These are phyloP conservation scores for Cutaneotrichosporon sp. DNA, from an alignment of 1,284 basidiomycete genomes.

Conservation along the genomic window DNA sequence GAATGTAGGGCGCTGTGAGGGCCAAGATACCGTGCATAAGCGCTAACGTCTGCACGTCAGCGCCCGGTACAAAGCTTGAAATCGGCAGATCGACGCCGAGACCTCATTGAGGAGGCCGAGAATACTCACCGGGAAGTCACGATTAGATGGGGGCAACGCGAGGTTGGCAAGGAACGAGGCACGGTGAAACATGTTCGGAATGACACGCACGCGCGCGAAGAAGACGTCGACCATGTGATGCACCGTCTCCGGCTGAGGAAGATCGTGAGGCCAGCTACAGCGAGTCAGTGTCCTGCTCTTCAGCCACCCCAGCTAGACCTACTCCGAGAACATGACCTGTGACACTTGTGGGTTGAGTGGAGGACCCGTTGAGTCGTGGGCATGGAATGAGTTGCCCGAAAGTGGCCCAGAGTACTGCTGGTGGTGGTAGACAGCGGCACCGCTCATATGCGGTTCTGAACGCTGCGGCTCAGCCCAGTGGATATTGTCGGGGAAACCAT, in stretches of 20 bases:
- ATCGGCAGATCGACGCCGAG: not conserved
- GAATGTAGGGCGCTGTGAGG: conserved; percentile 37
- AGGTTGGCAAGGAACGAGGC: conserved; percentile 33
- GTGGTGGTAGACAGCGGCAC: not conserved
- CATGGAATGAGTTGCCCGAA: not conserved
- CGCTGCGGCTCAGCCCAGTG: not conserved
- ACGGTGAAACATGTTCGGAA: conserved; percentile 43
- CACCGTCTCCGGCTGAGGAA: conserved; percentile 38
- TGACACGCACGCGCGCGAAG: conserved; percentile 42
- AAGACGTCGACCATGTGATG: conserved; percentile 42
- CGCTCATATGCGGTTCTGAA: not conserved
- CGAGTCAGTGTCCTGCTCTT: conserved; percentile 4
- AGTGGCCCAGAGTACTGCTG: not conserved
- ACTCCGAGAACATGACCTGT: conserved; percentile 37
- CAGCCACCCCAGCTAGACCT: conserved; percentile 11
- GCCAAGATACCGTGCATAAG: conserved; percentile 46
- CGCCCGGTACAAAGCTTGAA: not conserved
- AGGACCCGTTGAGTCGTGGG: not conserved
- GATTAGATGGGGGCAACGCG: conserved; percentile 36
- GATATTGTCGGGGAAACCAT: not conserved
- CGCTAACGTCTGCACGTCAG: conserved; percentile 10
- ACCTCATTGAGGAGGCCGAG: not conserved
- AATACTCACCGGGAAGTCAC: conserved; percentile 42
- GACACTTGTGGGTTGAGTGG: not conserved
- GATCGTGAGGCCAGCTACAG: conserved; percentile 39